Percentiles rank a stretch among this genome's conserved stretches.
Evolutionary conservation across 148 eudicot genomes (phyloP).

Genomic region (Rhododendron williamsianum): DNA sequence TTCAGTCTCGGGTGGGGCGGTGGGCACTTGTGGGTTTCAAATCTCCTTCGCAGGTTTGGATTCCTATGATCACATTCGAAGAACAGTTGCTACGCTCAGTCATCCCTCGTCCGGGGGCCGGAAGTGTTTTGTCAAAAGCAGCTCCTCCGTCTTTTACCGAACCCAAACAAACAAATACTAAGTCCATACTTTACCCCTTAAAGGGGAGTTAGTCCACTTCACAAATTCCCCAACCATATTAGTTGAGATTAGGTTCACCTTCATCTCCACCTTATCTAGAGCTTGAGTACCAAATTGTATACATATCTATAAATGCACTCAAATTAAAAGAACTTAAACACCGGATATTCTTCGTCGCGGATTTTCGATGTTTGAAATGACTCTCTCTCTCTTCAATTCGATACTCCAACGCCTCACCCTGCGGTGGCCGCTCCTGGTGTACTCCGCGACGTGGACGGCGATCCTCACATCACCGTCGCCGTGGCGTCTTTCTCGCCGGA

Average conservation of each 20-base stretch:
- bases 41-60: too few species aligned
- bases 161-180: background rate
- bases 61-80: too few species aligned
- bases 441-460: slow-evolving; percentile 63
- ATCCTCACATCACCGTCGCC: slow-evolving; percentile 52
- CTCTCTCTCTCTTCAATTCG: slow-evolving; percentile 24
- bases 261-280: background rate
- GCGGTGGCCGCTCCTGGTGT: slow-evolving; percentile 41
- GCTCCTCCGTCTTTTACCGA: background rate
- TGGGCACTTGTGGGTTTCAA: too few species aligned
- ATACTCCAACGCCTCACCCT: slow-evolving; percentile 20
- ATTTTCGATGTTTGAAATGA: slow-evolving; percentile 10
- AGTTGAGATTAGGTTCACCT: background rate
- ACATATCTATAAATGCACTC: background rate
- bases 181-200: background rate
- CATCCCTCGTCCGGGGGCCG: too few species aligned
- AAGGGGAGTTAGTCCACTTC: background rate
- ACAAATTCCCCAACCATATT: background rate
- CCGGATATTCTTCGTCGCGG: background rate
- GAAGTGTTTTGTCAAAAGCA: background rate
- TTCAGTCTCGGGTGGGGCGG: too few species aligned
- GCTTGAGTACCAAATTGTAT: background rate
- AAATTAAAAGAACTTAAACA: background rate
- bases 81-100: too few species aligned
- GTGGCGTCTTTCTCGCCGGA: slow-evolving; percentile 60